A percentile compares a stretch with the other conserved stretches of the same genome.
Evolutionary conservation across 495 filamentous ascomycete genomes (phyloP).

Genomic region (Acidiella bohemica): DNA sequence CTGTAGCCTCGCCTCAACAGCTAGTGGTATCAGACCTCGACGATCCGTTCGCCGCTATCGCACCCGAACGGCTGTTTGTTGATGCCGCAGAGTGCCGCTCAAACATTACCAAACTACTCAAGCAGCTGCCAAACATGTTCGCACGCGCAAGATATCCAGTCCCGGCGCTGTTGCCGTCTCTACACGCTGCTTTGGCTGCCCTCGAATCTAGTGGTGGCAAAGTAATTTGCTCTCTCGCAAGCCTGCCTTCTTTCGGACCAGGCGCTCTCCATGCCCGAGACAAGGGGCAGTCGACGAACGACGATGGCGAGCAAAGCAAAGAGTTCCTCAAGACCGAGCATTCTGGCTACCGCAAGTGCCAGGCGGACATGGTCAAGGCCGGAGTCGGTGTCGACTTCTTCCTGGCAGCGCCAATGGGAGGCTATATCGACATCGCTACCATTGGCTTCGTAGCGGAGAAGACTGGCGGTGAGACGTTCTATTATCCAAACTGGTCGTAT

Average conservation of each 20-base stretch:
- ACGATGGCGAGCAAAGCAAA: constrained; percentile 62
- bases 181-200: constrained; percentile 69
- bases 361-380: constrained; percentile 74
- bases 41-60: constrained; percentile 88
- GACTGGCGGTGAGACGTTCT: constrained; percentile 85
- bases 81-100: constrained; percentile 86
- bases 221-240: constrained; percentile 72
- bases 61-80: constrained; percentile 73
- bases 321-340: constrained; percentile 87
- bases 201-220: constrained; percentile 81
- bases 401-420: constrained; percentile 73
- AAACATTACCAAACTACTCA: constrained; percentile 73
- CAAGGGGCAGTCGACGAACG: constrained; percentile 70
- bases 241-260: constrained; percentile 81
- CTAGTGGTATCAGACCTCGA: constrained; percentile 97
- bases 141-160: constrained; percentile 76
- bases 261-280: constrained; percentile 72
- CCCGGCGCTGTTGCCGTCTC: constrained; percentile 66
- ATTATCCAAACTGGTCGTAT: constrained; percentile 89
- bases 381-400: constrained; percentile 91
- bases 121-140: constrained; percentile 70
- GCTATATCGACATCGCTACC: constrained; percentile 88
- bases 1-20: constrained; percentile 86
- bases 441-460: constrained; percentile 66
- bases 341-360: constrained; percentile 65